Percentiles rank a stretch among this genome's conserved stretches.
Conservation (phyloP, 495 filamentous ascomycete species). For the Penicillium goetzii region DNA sequence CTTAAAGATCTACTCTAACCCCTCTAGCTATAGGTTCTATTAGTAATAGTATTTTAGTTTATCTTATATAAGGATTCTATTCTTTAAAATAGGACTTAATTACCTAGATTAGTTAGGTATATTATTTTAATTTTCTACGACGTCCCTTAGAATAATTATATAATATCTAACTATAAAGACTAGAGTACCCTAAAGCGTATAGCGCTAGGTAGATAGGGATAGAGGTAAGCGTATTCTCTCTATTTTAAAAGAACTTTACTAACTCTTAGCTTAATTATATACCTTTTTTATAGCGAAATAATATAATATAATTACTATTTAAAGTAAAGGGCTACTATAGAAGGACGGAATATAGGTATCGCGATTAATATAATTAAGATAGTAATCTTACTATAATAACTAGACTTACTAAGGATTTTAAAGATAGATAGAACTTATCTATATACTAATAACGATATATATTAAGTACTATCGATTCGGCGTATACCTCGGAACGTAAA, state of each 20-base stretch:
- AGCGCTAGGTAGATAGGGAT: neutral
- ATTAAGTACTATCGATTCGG: constrained; percentile 7
- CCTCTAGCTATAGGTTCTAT: neutral
- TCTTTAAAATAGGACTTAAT: constrained; percentile 3
- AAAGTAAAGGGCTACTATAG: constrained; percentile 4
- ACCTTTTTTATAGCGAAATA: neutral
- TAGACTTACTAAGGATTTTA: neutral
- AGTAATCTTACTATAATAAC: neutral
- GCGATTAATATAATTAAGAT: neutral
- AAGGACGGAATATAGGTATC: neutral
- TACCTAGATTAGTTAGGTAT: constrained; percentile 1
- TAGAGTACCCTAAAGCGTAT: neutral
- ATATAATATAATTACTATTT: neutral
- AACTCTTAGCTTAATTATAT: constrained; percentile 3
- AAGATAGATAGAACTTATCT: constrained; percentile 1
- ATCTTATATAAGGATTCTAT: neutral
- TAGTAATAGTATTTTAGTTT: neutral
- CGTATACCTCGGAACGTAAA: neutral
- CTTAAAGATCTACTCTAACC: neutral
- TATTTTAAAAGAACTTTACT: constrained; percentile 4
- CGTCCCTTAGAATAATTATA: constrained; percentile 1
- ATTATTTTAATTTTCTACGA: neutral
- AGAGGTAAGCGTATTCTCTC: constrained; percentile 8
- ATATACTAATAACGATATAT: neutral
- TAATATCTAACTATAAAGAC: neutral